Percentiles rank a stretch among this genome's conserved stretches.
These are phyloP conservation scores for Colletotrichum phormii DNA, from an alignment of 2,329 filamentous ascomycete species.

Conservation along the genomic window DNA sequence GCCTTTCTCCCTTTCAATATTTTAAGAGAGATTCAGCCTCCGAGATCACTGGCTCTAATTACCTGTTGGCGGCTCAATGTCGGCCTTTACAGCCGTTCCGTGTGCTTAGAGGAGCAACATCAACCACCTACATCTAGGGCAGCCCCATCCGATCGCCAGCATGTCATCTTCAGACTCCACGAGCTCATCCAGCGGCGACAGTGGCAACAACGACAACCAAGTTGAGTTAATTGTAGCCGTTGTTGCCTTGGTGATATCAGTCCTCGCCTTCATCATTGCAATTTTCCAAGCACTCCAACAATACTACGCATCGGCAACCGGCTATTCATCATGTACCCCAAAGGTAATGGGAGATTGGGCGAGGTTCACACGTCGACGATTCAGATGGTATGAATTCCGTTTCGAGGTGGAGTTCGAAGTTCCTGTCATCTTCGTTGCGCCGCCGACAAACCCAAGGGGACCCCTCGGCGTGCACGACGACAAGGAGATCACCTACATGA, in stretches of 20 bases:
- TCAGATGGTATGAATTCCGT: slow-evolving; percentile 34
- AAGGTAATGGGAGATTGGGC: slow-evolving; percentile 32
- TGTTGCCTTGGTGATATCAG: slow-evolving; percentile 30
- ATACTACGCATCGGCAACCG: slow-evolving; percentile 29
- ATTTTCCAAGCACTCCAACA: slow-evolving; percentile 33
- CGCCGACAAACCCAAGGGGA: slow-evolving; percentile 10
- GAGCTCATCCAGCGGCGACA: background rate
- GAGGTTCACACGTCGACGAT: slow-evolving; percentile 23
- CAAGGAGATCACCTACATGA: slow-evolving; percentile 33
- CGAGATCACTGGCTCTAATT: too few species aligned
- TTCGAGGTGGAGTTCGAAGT: slow-evolving; percentile 33
- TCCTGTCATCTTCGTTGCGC: slow-evolving; percentile 33
- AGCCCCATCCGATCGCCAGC: too few species aligned
- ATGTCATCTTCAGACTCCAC: slow-evolving; percentile 10
- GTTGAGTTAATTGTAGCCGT: slow-evolving; percentile 27
- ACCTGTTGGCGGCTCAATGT: too few species aligned
- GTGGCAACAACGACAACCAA: background rate
- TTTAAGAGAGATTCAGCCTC: too few species aligned
- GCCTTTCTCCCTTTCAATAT: background rate
- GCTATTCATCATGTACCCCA: slow-evolving; percentile 16
- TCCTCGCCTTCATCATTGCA: slow-evolving; percentile 31
- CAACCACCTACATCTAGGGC: too few species aligned
- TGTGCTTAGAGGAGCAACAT: too few species aligned
- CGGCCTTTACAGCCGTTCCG: too few species aligned
- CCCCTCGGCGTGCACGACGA: slow-evolving; percentile 10